Evolutionary conservation across 2,329 filamentous ascomycete species (phyloP), one percentile per base, ranked within the genome.

Genomic region (Paraconiothyrium sp.): DNA sequence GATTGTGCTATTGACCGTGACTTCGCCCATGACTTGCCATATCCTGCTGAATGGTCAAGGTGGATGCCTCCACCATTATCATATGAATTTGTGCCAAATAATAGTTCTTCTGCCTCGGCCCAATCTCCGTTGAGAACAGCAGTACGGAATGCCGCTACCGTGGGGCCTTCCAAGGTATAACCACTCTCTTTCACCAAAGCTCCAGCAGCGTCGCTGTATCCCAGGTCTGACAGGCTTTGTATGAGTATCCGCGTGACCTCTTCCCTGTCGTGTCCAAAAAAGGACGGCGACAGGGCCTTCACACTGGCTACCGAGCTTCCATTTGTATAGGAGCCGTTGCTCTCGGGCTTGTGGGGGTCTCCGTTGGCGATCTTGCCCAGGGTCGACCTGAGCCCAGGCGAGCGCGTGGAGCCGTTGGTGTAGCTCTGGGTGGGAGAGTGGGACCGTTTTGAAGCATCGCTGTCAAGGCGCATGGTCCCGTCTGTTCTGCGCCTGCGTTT

Each of bases 161-260:
- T 90, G 1, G 90, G 87, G 62, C 89, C 95, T 80, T 99, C 95
- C 61, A 99, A 83, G 74, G 94, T 88, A 76, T 88, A 97, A 0
- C 93, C 94, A 74, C 94, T 98, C 78, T 96, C 92, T 63, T 86
- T 85, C 72, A 88, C 90, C 60, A 99, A 83, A 63, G 86, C 88
- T 48, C 88, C 84, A 27, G 95, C 94, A 13, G 94, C 92, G 13
- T 84, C 83, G 61, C 89, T 84, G 75, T 98, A 97, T 2, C 95
- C 95, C 81, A 99, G 85, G 76, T 97, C 94, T 27, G 89, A 88
- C 66, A 99, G 81, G 39, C 93, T 92, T 79, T 99, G 95, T 72
- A 99, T 95, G 71, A 99, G 80, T 66, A 98, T 91, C 57, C 95
- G 86, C 5, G 94, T 97, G 48, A 98, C 90, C 81, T 99, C 94